Conservation (phyloP, 2,329 filamentous ascomycete species). For the Ceratocystis variospora region DNA sequence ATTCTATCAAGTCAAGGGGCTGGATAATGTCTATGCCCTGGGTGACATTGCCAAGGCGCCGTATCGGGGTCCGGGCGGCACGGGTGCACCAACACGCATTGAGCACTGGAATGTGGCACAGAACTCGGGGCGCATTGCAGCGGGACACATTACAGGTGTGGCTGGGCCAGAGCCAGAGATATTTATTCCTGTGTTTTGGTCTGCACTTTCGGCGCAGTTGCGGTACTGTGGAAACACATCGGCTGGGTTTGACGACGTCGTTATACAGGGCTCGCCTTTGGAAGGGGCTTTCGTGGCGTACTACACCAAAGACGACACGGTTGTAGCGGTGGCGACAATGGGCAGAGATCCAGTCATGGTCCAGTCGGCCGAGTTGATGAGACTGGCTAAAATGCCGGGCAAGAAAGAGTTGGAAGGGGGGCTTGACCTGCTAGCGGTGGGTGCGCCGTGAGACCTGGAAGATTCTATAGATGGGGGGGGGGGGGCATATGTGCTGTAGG, state of each 20-base stretch:
- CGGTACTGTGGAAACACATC: conserved; percentile 82
- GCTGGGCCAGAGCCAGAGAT: conserved; percentile 38
- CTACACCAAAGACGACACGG: conserved; percentile 72
- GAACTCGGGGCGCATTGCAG: conserved; percentile 72
- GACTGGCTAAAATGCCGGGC: conserved; percentile 62
- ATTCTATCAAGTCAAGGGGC: conserved; percentile 58
- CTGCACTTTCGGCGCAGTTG: conserved; percentile 73
- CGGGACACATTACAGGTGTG: conserved; percentile 59
- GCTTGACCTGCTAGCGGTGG: conserved; percentile 33
- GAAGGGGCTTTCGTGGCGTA: conserved; percentile 78
- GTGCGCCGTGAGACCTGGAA: background rate
- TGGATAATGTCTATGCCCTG: conserved; percentile 78
- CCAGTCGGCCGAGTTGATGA: conserved; percentile 76
- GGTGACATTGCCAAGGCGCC: conserved; percentile 93
- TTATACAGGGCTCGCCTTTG: conserved; percentile 62
- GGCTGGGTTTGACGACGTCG: conserved; percentile 71
- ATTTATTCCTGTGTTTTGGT: conserved; percentile 96
- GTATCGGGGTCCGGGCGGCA: conserved; percentile 76
- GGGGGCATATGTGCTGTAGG: background rate
- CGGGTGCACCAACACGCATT: conserved; percentile 62
- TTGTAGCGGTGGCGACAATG: conserved; percentile 87
- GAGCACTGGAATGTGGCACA: conserved; percentile 99
- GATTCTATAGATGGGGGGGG: background rate
- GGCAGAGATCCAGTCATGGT: conserved; percentile 74
- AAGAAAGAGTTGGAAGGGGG: conserved; percentile 64